Percentiles rank a stretch among this genome's conserved stretches.
Evolutionary conservation across 495 filamentous ascomycete genomes (phyloP).

Genomic region (Astrocystis sublimbata): DNA sequence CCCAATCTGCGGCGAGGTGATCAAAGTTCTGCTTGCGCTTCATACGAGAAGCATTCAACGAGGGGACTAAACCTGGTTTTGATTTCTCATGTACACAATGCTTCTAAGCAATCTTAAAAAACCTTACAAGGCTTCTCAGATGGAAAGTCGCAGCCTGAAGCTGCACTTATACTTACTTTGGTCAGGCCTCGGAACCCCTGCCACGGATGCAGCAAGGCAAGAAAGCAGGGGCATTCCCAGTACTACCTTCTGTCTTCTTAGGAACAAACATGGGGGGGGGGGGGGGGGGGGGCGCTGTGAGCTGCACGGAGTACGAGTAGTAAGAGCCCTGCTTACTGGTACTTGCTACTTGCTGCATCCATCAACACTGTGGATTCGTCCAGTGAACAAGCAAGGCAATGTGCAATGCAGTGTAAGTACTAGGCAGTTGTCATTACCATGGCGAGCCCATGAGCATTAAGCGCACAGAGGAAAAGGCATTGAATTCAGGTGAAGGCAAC

Average conservation of each 20-base stretch:
- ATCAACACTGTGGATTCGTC: neutral
- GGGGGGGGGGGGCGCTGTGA: conserved; percentile 1
- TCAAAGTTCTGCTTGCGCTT: neutral
- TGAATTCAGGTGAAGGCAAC: neutral
- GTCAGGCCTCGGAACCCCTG: too few species aligned
- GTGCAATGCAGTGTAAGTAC: neutral
- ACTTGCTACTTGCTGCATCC: neutral
- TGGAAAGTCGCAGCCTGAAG: conserved; percentile 4
- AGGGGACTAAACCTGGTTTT: too few species aligned
- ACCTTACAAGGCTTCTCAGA: too few species aligned
- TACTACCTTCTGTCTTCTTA: conserved; percentile 12
- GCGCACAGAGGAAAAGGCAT: neutral
- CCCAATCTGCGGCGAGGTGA: neutral
- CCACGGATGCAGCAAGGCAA: conserved; percentile 18
- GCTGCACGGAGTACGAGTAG: too few species aligned
- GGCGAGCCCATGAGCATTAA: neutral
- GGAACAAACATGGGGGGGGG: too few species aligned
- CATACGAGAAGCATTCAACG: too few species aligned
- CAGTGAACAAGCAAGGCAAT: neutral
- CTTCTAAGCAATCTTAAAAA: too few species aligned
- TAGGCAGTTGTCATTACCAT: neutral
- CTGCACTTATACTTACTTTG: conserved; percentile 7
- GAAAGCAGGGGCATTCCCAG: conserved; percentile 14
- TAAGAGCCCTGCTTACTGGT: conserved; percentile 22
- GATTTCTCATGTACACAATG: too few species aligned